These are phyloP conservation scores for Phanerochaete sordida DNA, from an alignment of 768 basidiomycete species.

Conservation along the genomic window DNA sequence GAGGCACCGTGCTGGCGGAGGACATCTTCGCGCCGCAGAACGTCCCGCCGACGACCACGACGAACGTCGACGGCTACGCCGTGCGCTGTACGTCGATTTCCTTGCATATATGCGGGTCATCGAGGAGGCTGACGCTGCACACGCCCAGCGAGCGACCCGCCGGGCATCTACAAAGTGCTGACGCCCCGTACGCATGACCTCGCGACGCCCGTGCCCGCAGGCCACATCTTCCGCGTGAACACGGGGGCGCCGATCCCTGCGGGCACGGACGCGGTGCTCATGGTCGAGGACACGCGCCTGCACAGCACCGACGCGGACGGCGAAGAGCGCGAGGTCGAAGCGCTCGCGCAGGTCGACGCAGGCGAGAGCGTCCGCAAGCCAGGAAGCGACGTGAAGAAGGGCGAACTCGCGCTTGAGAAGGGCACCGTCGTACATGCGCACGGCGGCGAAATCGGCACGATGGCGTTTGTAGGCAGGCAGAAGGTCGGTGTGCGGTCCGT, in stretches of 20 bases:
- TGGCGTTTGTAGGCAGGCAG: conserved; percentile 73
- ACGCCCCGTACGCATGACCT: conserved; percentile 43
- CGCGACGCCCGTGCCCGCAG: conserved; percentile 40
- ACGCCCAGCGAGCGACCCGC: conserved; percentile 52
- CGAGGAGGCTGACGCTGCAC: background rate
- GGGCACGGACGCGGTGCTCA: conserved; percentile 77
- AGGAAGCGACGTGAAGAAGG: conserved; percentile 69
- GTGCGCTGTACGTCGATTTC: conserved; percentile 50
- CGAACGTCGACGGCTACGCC: conserved; percentile 90
- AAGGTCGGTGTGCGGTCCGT: conserved; percentile 55
- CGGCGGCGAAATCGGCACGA: conserved; percentile 82
- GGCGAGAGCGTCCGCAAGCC: conserved; percentile 73
- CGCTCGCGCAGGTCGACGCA: conserved; percentile 53
- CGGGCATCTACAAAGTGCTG: conserved; percentile 66
- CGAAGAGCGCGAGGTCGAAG: conserved; percentile 64
- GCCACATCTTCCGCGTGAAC: conserved; percentile 70
- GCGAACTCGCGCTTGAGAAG: conserved; percentile 61
- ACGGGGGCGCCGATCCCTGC: conserved; percentile 80
- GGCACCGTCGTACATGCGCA: conserved; percentile 58
- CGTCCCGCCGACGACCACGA: conserved; percentile 63
- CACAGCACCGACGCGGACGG: conserved; percentile 44
- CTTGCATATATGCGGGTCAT: background rate
- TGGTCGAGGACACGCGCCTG: conserved; percentile 90
- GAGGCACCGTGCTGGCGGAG: conserved; percentile 72
- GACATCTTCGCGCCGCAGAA: conserved; percentile 64